Evolutionary conservation across 768 basidiomycete species (phyloP).

Genomic region (Leucosporidium creatinivorum): DNA sequence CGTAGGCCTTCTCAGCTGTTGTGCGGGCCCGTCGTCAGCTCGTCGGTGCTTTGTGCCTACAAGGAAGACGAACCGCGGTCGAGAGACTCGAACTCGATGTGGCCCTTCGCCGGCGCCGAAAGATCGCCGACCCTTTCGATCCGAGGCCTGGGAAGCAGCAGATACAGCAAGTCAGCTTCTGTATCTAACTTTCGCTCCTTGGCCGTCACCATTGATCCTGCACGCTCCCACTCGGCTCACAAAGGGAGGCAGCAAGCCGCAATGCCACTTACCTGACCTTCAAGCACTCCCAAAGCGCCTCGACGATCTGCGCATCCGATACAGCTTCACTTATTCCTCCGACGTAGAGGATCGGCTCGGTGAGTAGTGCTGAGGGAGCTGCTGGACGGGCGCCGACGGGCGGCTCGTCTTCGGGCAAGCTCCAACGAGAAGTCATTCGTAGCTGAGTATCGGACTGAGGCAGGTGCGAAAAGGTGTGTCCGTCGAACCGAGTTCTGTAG

Average conservation of each 20-base stretch:
- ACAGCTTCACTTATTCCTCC: neutral
- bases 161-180: neutral
- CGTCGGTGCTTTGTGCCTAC: too few species aligned
- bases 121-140: neutral
- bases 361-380: neutral
- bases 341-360: constrained; percentile 1
- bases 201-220: neutral
- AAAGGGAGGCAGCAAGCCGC: neutral
- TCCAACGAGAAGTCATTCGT: neutral
- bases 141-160: neutral
- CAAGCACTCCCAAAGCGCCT: constrained; percentile 14
- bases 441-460: too few species aligned
- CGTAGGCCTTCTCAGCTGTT: constrained; percentile 24
- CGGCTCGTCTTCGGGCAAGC: neutral
- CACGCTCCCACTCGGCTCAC: neutral
- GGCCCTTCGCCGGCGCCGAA: neutral
- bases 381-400: neutral
- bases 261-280: neutral
- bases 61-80: neutral
- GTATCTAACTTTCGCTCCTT: neutral
- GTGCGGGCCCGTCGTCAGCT: too few species aligned
- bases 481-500: too few species aligned
- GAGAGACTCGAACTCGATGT: constrained; percentile 23
- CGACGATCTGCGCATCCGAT: constrained; percentile 6
- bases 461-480: too few species aligned